These are phyloP conservation scores for Podospora pseudocomata DNA, from an alignment of 495 filamentous ascomycete species.

Conservation along the genomic window DNA sequence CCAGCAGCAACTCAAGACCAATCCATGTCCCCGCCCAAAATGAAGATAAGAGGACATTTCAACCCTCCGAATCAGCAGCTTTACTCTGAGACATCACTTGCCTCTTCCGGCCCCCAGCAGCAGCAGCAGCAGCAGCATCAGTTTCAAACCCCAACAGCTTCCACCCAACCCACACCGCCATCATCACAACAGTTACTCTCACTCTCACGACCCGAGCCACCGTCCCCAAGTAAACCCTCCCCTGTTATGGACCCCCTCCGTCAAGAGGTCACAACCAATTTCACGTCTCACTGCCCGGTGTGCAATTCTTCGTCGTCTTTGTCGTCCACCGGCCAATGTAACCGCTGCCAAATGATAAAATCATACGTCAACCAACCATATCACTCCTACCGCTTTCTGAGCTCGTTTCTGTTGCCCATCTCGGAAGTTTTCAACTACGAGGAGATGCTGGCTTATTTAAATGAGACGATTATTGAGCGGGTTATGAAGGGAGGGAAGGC, in stretches of 20 bases:
- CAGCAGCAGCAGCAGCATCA: neutral
- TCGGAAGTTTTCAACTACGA: conserved; percentile 10
- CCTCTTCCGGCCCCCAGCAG: too few relatives aligned
- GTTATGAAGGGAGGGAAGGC: neutral
- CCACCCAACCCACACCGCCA: neutral
- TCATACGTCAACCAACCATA: neutral
- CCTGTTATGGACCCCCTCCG: neutral
- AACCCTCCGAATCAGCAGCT: conserved; percentile 6
- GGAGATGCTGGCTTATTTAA: conserved; percentile 12
- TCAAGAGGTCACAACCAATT: neutral
- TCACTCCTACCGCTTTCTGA: conserved; percentile 1
- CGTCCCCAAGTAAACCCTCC: neutral
- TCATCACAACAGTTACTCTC: neutral
- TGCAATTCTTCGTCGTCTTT: neutral
- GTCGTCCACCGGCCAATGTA: neutral
- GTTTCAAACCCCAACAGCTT: neutral
- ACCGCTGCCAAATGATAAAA: neutral
- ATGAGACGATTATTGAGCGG: conserved; percentile 1
- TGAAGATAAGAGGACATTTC: neutral
- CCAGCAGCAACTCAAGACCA: neutral
- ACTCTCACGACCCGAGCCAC: neutral
- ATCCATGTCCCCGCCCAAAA: neutral
- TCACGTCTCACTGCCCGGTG: neutral
- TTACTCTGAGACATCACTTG: neutral
- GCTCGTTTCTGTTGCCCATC: conserved; percentile 2